Evolutionary conservation across 23 red algal genomes (phyloP).

Genomic region (Cyanidium caldarium): DNA sequence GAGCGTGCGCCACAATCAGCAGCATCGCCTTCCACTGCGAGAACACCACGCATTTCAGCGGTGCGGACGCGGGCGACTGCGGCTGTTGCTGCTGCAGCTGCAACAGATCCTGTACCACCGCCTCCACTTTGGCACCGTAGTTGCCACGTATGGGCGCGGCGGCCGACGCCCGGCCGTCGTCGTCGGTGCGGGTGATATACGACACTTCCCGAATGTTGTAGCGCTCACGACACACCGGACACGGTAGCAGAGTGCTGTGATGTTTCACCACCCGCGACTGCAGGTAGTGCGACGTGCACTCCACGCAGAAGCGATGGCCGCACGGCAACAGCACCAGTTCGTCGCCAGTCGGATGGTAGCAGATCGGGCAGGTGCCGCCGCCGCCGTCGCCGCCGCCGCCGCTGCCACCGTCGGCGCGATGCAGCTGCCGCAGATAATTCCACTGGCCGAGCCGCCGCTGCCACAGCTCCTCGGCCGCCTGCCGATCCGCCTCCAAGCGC

Average conservation of each 20-base stretch:
- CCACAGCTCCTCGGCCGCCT: not conserved
- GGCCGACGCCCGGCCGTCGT: not conserved
- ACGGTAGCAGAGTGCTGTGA: not conserved
- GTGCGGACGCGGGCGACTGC: not conserved
- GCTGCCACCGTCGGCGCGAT: not conserved
- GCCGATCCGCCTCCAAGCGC: constrained; percentile 2
- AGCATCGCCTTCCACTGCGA: constrained; percentile 71
- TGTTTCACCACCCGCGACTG: not conserved
- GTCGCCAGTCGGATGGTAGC: not conserved
- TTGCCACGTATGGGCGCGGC: not conserved
- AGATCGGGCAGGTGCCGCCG: constrained; percentile 13
- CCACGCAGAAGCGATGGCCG: constrained; percentile 31
- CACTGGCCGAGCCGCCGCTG: not conserved
- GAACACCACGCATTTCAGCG: constrained; percentile 33
- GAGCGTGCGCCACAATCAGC: constrained; percentile 22
- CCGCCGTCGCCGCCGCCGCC: too few relatives aligned
- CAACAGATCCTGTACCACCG: constrained; percentile 1
- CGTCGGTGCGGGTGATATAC: constrained; percentile 1
- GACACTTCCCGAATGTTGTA: not conserved
- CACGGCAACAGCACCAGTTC: constrained; percentile 22
- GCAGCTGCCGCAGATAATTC: not conserved
- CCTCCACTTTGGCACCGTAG: constrained; percentile 1
- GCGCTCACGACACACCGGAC: constrained; percentile 6
- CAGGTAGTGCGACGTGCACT: constrained; percentile 11
- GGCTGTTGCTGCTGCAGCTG: not conserved